These are phyloP conservation scores for Ambrosiella beaveri DNA, from an alignment of 2,329 filamentous ascomycete species.

Conservation along the genomic window DNA sequence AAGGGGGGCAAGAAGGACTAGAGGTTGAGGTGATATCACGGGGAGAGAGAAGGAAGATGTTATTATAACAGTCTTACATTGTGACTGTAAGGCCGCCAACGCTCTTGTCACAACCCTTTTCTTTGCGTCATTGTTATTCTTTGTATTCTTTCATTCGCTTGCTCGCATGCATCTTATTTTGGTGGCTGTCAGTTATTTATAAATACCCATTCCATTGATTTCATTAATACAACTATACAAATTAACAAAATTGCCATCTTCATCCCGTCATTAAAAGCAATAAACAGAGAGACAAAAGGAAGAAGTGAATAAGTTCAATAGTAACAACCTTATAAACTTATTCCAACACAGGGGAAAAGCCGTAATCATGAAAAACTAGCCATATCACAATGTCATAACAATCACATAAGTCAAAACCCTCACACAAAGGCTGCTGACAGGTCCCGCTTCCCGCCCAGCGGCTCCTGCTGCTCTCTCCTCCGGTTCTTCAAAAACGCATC, in stretches of 20 bases:
- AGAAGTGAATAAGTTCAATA: background rate
- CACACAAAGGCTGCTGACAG: slow-evolving; percentile 6
- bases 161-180: no score
- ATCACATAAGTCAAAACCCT: background rate
- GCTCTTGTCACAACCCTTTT: no score
- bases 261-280: background rate
- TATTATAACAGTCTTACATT: no score
- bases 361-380: background rate
- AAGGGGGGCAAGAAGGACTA: background rate
- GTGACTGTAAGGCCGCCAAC: no score
- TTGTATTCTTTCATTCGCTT: no score
- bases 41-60: background rate
- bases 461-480: background rate
- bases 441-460: no score
- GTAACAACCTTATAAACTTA: background rate
- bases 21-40: background rate
- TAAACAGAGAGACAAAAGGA: background rate
- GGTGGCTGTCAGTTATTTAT: background rate
- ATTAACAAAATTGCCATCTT: background rate
- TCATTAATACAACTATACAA: background rate
- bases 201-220: background rate
- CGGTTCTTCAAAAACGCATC: slow-evolving; percentile 11
- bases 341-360: background rate
- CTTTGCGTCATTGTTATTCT: no score
- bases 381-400: background rate